Conservation (phyloP, 441 rosid genomes). For the Manihot esculenta region DNA sequence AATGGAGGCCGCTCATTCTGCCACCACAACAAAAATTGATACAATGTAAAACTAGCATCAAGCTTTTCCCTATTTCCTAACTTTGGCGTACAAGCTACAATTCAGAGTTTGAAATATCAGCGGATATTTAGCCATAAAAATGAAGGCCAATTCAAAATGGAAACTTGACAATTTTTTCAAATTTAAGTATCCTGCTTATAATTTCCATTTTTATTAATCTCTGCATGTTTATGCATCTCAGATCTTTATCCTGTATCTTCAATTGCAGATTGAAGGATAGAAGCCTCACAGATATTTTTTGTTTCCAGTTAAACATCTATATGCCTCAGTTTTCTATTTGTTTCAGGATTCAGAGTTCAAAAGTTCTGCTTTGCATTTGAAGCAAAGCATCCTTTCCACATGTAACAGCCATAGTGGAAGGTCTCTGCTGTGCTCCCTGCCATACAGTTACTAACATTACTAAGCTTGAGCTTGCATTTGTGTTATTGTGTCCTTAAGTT, state of each 20-base stretch:
- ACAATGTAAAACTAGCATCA: background rate
- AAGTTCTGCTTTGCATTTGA: background rate
- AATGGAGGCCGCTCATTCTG: slow-evolving; percentile 93
- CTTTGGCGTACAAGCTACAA: background rate
- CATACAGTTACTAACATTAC: background rate
- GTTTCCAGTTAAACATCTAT: too few species aligned
- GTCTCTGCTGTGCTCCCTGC: background rate
- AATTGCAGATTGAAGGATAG: background rate
- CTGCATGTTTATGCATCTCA: slow-evolving; percentile 4
- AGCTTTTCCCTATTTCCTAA: background rate
- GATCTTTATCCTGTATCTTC: background rate
- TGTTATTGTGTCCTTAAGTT: background rate
- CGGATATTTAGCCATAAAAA: background rate
- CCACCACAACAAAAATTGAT: slow-evolving; percentile 14
- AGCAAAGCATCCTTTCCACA: background rate
- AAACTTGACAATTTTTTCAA: background rate
- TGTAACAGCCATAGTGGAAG: background rate
- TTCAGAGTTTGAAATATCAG: background rate
- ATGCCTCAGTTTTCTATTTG: background rate
- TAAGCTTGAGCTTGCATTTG: background rate
- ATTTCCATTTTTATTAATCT: background rate
- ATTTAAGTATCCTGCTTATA: background rate
- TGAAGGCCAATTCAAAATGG: background rate
- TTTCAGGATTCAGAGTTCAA: background rate
- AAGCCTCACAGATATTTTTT: too few species aligned